Conservation (phyloP, 2,329 filamentous ascomycete species). For the Aspergillus transmontanensis region DNA sequence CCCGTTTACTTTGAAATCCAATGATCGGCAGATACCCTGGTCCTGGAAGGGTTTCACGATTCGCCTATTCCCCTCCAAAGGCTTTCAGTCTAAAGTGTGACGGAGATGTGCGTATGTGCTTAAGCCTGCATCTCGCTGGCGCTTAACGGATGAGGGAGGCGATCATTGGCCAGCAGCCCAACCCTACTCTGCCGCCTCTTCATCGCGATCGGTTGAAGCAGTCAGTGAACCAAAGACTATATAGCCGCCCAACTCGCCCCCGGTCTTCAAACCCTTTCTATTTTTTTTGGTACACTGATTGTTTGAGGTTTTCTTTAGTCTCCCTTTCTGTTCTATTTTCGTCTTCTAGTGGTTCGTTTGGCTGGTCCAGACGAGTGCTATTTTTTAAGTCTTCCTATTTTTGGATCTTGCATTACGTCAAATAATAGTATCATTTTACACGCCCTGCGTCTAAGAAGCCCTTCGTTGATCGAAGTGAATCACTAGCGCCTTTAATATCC, state of each 20-base stretch:
- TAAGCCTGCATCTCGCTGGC: conserved; percentile 20
- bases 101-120: conserved; percentile 12
- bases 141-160: conserved; percentile 17
- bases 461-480: conserved; percentile 42
- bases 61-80: conserved; percentile 3
- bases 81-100: conserved; percentile 18
- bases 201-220: neutral
- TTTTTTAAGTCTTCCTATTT: conserved; percentile 25
- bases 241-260: conserved; percentile 36
- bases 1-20: neutral
- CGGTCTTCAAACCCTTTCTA: conserved; percentile 15
- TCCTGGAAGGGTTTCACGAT: conserved; percentile 2
- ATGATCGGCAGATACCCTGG: neutral
- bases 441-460: conserved; percentile 23
- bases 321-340: conserved; percentile 37
- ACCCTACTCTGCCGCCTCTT: conserved; percentile 1
- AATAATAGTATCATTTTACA: conserved; percentile 29
- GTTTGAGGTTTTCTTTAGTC: conserved; percentile 36
- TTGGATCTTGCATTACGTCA: conserved; percentile 24
- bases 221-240: conserved; percentile 22
- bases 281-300: conserved; percentile 31
- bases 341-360: conserved; percentile 38
- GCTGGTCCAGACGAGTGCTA: conserved; percentile 46
- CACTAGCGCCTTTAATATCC: conserved; percentile 10
- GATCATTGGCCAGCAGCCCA: conserved; percentile 16